These are phyloP conservation scores for Rhizopus sp. DNA, from an alignment of 371 early-diverging fungal species.

Conservation along the genomic window DNA sequence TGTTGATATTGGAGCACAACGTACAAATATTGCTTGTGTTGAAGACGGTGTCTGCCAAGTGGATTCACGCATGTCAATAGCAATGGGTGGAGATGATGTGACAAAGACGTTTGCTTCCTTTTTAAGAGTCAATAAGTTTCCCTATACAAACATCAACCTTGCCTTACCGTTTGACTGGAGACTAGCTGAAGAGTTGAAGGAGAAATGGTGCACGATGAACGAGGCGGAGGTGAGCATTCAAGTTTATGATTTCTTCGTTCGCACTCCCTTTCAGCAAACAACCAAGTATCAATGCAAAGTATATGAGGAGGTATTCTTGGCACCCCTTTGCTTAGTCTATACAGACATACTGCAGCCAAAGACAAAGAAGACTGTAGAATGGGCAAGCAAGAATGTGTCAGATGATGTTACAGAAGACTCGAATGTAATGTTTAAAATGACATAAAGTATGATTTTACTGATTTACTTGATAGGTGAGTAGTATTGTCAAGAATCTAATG, in stretches of 20 bases:
- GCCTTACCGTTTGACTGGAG: conserved; percentile 67
- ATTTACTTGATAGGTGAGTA: not conserved
- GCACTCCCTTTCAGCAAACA: conserved; percentile 71
- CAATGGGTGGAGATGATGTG: conserved; percentile 86
- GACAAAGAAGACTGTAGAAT: conserved; percentile 20
- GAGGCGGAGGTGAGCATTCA: conserved; percentile 82
- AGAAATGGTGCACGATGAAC: conserved; percentile 80
- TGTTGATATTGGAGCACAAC: conserved; percentile 91
- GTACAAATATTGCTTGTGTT: conserved; percentile 79
- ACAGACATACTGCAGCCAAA: conserved; percentile 48
- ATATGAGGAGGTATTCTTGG: conserved; percentile 84
- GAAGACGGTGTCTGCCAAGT: conserved; percentile 83
- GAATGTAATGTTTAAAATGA: conserved; percentile 23
- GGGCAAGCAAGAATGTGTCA: conserved; percentile 28
- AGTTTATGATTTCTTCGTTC: conserved; percentile 79
- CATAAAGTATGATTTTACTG: not conserved
- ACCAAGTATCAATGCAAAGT: conserved; percentile 80
- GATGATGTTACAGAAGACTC: conserved; percentile 43
- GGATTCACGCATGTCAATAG: conserved; percentile 55
- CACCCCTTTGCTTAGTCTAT: conserved; percentile 68
- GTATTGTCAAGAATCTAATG: not conserved
- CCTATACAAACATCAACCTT: conserved; percentile 73
- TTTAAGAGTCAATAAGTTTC: conserved; percentile 70
- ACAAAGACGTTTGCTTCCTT: conserved; percentile 72
- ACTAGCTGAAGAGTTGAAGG: conserved; percentile 73